A percentile compares a stretch with the other conserved stretches of the same genome.
phyloP scores from a whole-genome alignment of 768 basidiomycete genomes.

The Pleurotus ostreatus region DNA sequence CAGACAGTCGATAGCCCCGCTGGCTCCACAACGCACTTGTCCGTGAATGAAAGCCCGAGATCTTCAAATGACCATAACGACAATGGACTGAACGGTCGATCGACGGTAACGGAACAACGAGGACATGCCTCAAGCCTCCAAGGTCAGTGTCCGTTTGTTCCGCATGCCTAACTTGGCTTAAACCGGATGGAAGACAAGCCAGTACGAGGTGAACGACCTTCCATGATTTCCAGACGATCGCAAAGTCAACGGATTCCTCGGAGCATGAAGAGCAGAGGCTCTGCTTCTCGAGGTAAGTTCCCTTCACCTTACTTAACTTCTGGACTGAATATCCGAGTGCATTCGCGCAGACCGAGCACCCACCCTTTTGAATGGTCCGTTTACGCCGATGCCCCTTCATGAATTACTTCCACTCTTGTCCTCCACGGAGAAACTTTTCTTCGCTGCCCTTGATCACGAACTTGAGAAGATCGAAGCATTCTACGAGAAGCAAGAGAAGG shows the following conservation, averaged over 20 bases:
- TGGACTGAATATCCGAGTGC: conserved; percentile 5
- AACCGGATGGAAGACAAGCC: too few relatives aligned
- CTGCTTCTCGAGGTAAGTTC: not conserved
- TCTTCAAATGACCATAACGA: not conserved
- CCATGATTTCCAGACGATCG: too few relatives aligned
- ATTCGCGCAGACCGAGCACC: not conserved
- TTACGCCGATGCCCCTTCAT: conserved; percentile 33
- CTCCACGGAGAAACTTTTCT: conserved; percentile 65
- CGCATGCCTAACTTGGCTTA: too few relatives aligned
- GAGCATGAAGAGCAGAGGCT: not conserved
- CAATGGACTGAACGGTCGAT: not conserved
- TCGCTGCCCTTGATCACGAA: conserved; percentile 72
- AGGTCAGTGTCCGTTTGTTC: too few relatives aligned
- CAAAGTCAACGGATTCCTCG: too few relatives aligned
- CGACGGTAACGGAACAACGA: not conserved
- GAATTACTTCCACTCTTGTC: conserved; percentile 54
- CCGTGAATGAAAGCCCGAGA: not conserved
- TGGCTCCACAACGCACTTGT: not conserved
- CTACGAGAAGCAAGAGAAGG: conserved; percentile 67
- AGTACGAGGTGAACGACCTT: not conserved
- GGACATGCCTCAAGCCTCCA: too few relatives aligned
- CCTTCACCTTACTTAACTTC: not conserved
- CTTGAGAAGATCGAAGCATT: conserved; percentile 85
- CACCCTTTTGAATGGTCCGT: conserved; percentile 15
- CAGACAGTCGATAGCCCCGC: conserved; percentile 13